These are phyloP conservation scores for Camelina hispida DNA, from an alignment of 345 rosid species.

Conservation along the genomic window DNA sequence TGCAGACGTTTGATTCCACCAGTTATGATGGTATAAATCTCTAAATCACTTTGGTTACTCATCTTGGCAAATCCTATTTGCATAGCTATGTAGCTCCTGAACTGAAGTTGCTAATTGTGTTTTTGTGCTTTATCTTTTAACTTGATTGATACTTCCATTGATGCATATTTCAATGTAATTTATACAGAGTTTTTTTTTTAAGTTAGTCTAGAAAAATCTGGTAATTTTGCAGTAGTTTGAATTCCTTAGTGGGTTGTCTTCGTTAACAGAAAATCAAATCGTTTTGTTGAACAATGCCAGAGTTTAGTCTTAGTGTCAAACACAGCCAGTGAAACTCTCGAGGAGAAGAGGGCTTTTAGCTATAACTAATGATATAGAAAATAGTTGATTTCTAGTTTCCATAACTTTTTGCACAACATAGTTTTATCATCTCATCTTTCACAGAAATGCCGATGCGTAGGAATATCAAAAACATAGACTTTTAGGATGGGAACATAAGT, in stretches of 20 bases:
- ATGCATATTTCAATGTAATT: neutral
- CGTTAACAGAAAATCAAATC: neutral
- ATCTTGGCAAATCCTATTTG: too few species aligned
- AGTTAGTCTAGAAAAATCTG: neutral
- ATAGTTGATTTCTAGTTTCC: conserved; percentile 1
- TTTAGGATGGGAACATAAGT: neutral
- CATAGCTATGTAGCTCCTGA: too few species aligned
- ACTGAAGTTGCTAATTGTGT: too few species aligned
- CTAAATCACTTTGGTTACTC: too few species aligned
- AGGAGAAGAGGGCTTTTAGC: conserved; percentile 20
- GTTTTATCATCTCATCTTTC: conserved; percentile 2
- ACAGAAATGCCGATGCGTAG: neutral
- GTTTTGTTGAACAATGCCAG: conserved; percentile 13
- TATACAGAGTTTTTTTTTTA: neutral
- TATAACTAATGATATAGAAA: neutral
- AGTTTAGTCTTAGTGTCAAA: conserved; percentile 1
- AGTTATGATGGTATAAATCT: too few species aligned
- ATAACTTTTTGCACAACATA: neutral
- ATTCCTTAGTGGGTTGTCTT: neutral
- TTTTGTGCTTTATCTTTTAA: too few species aligned
- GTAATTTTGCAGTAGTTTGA: neutral
- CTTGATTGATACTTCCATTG: neutral
- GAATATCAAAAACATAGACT: neutral
- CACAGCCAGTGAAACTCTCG: too few species aligned
- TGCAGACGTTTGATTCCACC: too few species aligned